Base-by-base conservation (phyloP, 2,329 filamentous ascomycete species). In the Cordyceps militaris region DNA sequence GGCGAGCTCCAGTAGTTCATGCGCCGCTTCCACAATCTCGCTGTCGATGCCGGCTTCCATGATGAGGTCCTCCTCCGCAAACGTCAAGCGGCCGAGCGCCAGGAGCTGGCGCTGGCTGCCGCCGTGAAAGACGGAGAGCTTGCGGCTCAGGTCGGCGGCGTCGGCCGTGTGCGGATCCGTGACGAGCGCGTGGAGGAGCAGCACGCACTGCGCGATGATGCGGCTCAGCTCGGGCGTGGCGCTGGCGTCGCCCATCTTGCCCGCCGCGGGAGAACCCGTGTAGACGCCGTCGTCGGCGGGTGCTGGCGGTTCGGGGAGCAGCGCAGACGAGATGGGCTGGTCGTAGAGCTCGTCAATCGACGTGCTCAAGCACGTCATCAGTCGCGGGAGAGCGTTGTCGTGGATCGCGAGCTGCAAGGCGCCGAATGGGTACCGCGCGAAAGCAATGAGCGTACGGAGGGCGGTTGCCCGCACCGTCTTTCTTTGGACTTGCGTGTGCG, bases 61-160 rank as follows among this genome's bases (percentile, higher is more conserved):
- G 11, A 94, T 81, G 9, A 89, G 71, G 30, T 90, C 87, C 61
- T 96, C 90, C 51, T 85, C 83, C 6, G 84, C 86, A 69, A 96
- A 97, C 0, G 89, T 91, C n/a, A 97, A 74, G 43, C 93, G 76
- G 0, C 90, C 91, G 46, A 99, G 75, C 2, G 85, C 84, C 10
- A 97, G 82, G 1, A 95, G 76, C 66, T 95, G 93, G 54, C 91
- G 91, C 66, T 96, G 91, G 53, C 84, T 82, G 0, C 86, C 89
- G 3, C 90, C 89, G 5, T 83, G 79, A 0, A 89, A 82, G 9
- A 81, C 80, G 0, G 80, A 78, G 5, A 96, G 76, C 69, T 93
- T 95, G 50, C 82, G 79, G 50, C 84, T 80, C 61, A 95, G 82
- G 63, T 93, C 82, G 21, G 74, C 74, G 6, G 72, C 62, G 47